Evolutionary conservation across 176 grass and related monocot species (phyloP).

Genomic region (Luzula sylvatica): DNA sequence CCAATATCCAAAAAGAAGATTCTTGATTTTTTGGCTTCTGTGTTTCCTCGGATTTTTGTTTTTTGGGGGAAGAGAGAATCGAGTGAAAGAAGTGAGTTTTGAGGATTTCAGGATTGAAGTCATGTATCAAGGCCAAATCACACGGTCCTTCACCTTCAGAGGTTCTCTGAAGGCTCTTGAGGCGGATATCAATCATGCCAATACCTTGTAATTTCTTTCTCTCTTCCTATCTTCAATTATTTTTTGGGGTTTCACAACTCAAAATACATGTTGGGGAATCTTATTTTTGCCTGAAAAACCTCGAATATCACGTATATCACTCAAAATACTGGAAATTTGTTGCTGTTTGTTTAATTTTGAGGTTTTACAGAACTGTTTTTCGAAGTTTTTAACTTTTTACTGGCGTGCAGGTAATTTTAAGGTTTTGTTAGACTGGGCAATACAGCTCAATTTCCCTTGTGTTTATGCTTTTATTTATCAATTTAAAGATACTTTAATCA

Average conservation of each 20-base stretch:
- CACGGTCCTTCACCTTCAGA: constrained; percentile 66
- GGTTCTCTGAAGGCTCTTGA: constrained; percentile 94
- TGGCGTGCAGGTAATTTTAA: background rate
- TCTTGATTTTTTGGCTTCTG: constrained; percentile 14
- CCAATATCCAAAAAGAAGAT: constrained; percentile 3
- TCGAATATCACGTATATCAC: background rate
- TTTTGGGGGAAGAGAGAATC: constrained; percentile 5
- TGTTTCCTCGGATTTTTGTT: constrained; percentile 12
- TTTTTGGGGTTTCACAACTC: background rate
- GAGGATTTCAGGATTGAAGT: constrained; percentile 6
- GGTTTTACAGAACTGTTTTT: constrained; percentile 3
- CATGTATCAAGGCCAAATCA: constrained; percentile 68
- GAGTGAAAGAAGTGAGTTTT: background rate
- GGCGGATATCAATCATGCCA: constrained; percentile 96
- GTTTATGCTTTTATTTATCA: background rate
- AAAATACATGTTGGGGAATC: background rate
- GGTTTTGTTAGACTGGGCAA: background rate
- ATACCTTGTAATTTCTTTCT: constrained; percentile 59
- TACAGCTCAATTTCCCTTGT: background rate
- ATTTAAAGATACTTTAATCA: background rate
- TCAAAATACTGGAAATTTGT: background rate
- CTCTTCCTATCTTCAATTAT: constrained; percentile 1
- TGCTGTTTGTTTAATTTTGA: background rate
- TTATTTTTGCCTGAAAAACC: constrained; percentile 3
- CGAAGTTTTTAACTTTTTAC: constrained; percentile 11